Evolutionary conservation across 345 rosid genomes (phyloP).

Genomic region (Corchorus olitorius): DNA sequence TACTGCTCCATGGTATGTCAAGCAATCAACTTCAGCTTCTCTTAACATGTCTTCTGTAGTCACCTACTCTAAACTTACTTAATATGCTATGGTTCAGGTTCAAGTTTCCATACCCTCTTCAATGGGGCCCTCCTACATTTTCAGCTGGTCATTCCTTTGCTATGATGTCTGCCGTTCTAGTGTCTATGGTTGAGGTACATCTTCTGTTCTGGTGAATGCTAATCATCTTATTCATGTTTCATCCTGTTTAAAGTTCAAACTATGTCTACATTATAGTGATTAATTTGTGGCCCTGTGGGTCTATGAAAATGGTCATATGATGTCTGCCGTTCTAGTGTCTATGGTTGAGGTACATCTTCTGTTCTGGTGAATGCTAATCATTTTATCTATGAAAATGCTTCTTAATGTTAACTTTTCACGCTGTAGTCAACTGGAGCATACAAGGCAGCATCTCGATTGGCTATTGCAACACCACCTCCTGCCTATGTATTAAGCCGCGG

Average conservation of each 20-base stretch:
- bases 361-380: too few relatives aligned
- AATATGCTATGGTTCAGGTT: conserved; percentile 53
- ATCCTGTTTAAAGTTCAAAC: not conserved
- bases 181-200: conserved; percentile 90
- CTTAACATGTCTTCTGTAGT: not conserved
- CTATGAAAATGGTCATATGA: too few relatives aligned
- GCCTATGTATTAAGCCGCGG: conserved; percentile 96
- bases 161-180: conserved; percentile 94
- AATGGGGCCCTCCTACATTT: conserved; percentile 99
- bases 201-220: not conserved
- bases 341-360: conserved; percentile 75
- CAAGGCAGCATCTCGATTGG: conserved; percentile 93
- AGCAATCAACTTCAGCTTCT: not conserved
- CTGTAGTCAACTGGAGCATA: conserved; percentile 91
- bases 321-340: conserved; percentile 91
- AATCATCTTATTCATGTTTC: not conserved
- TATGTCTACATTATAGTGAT: not conserved
- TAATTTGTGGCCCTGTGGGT: not conserved
- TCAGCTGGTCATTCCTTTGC: conserved; percentile 93
- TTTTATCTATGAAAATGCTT: not conserved
- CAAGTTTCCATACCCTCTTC: conserved; percentile 93
- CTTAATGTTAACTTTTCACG: conserved; percentile 17
- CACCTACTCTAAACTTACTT: conserved; percentile 11
- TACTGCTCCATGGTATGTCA: conserved; percentile 88
- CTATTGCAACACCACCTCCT: conserved; percentile 99